Conservation (phyloP, 495 filamentous ascomycete genomes). For the Penicillium cosmopolitanum region DNA sequence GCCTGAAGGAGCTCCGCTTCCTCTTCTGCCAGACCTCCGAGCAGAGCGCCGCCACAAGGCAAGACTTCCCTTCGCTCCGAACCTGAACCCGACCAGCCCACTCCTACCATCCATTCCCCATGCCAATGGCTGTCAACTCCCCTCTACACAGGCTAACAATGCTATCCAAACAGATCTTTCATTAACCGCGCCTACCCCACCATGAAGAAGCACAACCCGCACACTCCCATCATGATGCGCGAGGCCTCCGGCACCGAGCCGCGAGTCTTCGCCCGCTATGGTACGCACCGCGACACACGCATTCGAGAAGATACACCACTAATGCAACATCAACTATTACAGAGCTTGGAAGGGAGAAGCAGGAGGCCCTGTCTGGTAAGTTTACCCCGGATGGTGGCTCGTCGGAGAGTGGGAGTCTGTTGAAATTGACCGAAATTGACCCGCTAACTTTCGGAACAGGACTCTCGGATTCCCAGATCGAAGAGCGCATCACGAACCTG, state of each 20-base stretch:
- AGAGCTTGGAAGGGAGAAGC: conserved; percentile 91
- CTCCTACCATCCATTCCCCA: not conserved
- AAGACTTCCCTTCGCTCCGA: conserved; percentile 19
- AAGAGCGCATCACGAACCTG: conserved; percentile 79
- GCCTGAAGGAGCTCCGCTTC: conserved; percentile 94
- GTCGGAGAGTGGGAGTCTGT: not conserved
- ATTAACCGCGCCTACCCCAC: conserved; percentile 89
- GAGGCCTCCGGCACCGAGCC: conserved; percentile 84
- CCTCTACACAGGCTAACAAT: too few species aligned
- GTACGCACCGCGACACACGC: conserved; percentile 51
- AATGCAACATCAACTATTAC: conserved; percentile 11
- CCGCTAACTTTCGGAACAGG: conserved; percentile 54
- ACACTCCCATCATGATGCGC: conserved; percentile 91
- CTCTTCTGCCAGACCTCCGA: conserved; percentile 93
- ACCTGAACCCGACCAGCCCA: not conserved
- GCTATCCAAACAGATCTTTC: conserved; percentile 66
- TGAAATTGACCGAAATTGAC: not conserved
- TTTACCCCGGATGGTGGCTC: not conserved
- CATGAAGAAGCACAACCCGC: conserved; percentile 99
- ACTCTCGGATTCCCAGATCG: conserved; percentile 88
- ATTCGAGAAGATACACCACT: not conserved
- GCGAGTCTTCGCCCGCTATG: conserved; percentile 89
- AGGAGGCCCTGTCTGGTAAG: conserved; percentile 76
- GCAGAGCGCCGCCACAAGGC: conserved; percentile 85
- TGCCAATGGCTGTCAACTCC: not conserved